These are phyloP conservation scores for Alternaria brassicicola DNA, from an alignment of 2,329 filamentous ascomycete species.

Conservation along the genomic window DNA sequence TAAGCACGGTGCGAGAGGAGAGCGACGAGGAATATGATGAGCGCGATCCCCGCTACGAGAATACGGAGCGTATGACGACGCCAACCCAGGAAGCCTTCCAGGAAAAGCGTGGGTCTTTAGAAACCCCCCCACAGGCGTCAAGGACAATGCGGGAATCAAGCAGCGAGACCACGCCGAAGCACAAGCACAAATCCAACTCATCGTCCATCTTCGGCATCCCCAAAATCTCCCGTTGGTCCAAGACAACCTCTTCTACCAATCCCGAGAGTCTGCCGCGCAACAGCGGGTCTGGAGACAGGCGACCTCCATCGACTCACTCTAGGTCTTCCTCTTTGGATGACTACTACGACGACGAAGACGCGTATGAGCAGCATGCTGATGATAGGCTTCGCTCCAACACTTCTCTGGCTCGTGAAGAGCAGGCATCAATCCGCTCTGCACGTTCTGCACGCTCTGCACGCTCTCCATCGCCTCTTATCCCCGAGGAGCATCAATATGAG, in stretches of 20 bases:
- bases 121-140: slow-evolving; percentile 61
- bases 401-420: slow-evolving; percentile 37
- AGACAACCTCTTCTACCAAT: slow-evolving; percentile 89
- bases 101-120: slow-evolving; percentile 41
- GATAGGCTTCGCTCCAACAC: slow-evolving; percentile 58
- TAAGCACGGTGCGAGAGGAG: slow-evolving; percentile 85
- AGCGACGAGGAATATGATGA: slow-evolving; percentile 79
- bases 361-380: slow-evolving; percentile 63
- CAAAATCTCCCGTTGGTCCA: slow-evolving; percentile 96
- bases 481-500: slow-evolving; percentile 56
- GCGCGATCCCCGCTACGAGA: slow-evolving; percentile 63
- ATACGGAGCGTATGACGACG: slow-evolving; percentile 66
- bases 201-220: slow-evolving; percentile 76
- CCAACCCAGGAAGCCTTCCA: slow-evolving; percentile 61
- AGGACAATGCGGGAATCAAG: slow-evolving; percentile 57
- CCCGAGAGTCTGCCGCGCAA: slow-evolving; percentile 74
- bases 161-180: slow-evolving; percentile 79
- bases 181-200: slow-evolving; percentile 86
- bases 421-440: slow-evolving; percentile 38
- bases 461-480: slow-evolving; percentile 60
- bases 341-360: slow-evolving; percentile 63
- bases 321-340: slow-evolving; percentile 78
- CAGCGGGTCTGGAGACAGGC: slow-evolving; percentile 64
- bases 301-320: slow-evolving; percentile 70
- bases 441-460: slow-evolving; percentile 50